Conservation (phyloP, 2,329 filamentous ascomycete genomes). For the Cladosporium phlei region DNA sequence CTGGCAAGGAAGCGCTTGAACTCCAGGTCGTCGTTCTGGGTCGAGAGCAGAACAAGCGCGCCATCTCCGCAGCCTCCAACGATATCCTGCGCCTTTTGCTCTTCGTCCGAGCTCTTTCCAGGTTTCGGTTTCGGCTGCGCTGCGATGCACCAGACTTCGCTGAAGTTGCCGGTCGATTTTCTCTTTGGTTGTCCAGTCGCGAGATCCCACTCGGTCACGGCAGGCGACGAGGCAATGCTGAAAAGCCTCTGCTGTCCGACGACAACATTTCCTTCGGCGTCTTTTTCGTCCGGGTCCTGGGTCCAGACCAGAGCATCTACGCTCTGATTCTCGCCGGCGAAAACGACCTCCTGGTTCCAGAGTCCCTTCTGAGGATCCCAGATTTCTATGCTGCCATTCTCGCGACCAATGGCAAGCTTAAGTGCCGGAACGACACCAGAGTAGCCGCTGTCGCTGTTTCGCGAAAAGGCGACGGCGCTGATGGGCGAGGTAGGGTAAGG, state of each 20-base stretch:
- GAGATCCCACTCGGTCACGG: conserved; percentile 93
- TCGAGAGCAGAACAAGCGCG: conserved; percentile 79
- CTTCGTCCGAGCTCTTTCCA: conserved; percentile 23
- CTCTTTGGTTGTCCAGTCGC: conserved; percentile 70
- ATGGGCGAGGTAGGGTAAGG: conserved; percentile 87
- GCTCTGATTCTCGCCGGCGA: conserved; percentile 80
- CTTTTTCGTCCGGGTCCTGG: conserved; percentile 71
- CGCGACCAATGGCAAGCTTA: conserved; percentile 81
- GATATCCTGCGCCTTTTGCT: conserved; percentile 52
- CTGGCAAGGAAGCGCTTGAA: conserved; percentile 73
- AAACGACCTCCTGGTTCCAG: conserved; percentile 87
- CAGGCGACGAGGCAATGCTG: conserved; percentile 90
- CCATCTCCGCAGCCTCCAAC: conserved; percentile 90
- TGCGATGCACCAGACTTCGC: conserved; percentile 94
- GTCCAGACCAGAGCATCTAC: conserved; percentile 91
- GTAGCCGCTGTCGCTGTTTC: conserved; percentile 50
- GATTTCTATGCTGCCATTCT: conserved; percentile 94
- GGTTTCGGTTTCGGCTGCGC: conserved; percentile 64
- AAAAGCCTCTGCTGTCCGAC: conserved; percentile 79
- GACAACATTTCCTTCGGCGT: conserved; percentile 56
- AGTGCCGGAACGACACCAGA: conserved; percentile 50
- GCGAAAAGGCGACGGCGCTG: conserved; percentile 91
- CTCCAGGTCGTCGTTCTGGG: conserved; percentile 74
- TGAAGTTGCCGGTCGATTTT: conserved; percentile 86
- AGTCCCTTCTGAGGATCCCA: conserved; percentile 81